phyloP scores from a whole-genome alignment of 768 basidiomycete genomes.

The Hemileccinum impolitum region DNA sequence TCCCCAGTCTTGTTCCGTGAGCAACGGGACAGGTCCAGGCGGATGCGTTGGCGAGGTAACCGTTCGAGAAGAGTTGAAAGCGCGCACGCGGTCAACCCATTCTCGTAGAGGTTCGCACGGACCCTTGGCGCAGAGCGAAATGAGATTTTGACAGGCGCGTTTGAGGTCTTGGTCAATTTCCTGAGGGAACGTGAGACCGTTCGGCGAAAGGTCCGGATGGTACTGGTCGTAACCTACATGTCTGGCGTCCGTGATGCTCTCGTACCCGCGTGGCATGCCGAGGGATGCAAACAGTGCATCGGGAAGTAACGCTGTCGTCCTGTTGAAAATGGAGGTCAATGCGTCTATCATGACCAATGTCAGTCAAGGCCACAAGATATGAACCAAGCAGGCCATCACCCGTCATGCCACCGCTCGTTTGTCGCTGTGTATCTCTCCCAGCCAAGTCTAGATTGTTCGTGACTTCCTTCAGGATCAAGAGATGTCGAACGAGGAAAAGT shows the following conservation, averaged over 20 bases:
- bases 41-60: slow-evolving; percentile 15
- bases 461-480: slow-evolving; percentile 90
- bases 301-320: slow-evolving; percentile 47
- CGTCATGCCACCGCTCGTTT: slow-evolving; percentile 51
- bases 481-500: slow-evolving; percentile 86
- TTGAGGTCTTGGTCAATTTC: slow-evolving; percentile 87
- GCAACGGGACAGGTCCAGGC: slow-evolving; percentile 17
- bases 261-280: slow-evolving; percentile 58
- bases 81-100: slow-evolving; percentile 57
- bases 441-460: slow-evolving; percentile 68
- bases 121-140: slow-evolving; percentile 54
- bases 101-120: slow-evolving; percentile 57
- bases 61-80: slow-evolving; percentile 28
- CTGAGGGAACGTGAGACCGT: slow-evolving; percentile 37
- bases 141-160: slow-evolving; percentile 80
- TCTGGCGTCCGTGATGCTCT: slow-evolving; percentile 68
- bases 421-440: slow-evolving; percentile 43
- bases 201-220: not conserved
- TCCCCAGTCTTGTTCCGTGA: slow-evolving; percentile 47
- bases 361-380: not conserved
- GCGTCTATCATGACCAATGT: slow-evolving; percentile 23
- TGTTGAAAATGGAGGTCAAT: slow-evolving; percentile 31
- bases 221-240: slow-evolving; percentile 43
- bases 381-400: slow-evolving; percentile 36
- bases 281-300: slow-evolving; percentile 68